Conservation (phyloP, 345 rosid species). For the Eucalyptus paniculata region DNA sequence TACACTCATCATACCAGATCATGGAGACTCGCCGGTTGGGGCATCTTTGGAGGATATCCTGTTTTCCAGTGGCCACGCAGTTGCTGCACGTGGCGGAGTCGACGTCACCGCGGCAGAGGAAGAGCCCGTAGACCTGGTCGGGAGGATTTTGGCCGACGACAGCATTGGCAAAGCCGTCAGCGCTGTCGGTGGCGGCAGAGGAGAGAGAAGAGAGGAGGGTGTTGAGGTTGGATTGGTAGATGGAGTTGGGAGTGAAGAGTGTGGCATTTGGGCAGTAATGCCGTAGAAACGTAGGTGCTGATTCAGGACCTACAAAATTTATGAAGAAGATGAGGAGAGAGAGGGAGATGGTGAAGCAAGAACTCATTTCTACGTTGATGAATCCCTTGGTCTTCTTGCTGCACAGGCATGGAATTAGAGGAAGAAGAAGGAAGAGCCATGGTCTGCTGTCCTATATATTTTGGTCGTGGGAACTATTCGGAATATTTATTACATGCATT, state of each 20-base stretch:
- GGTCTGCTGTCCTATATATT: not conserved
- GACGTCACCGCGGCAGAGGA: conserved; percentile 25
- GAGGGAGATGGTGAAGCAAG: not conserved
- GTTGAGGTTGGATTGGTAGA: not conserved
- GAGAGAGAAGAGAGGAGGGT: not conserved
- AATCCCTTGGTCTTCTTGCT: not conserved
- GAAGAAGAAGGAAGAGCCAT: not conserved
- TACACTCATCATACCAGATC: conserved; percentile 18
- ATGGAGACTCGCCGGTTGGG: conserved; percentile 2
- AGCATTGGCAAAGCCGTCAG: not conserved
- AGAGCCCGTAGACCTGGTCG: conserved; percentile 12
- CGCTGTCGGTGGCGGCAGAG: not conserved
- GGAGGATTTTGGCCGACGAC: not conserved
- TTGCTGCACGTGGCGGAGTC: not conserved
- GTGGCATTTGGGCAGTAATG: not conserved
- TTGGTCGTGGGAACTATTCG: not conserved
- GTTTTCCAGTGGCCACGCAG: not conserved
- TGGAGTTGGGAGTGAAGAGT: not conserved
- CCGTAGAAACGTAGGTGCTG: not conserved
- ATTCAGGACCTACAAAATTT: not conserved
- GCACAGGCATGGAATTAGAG: not conserved
- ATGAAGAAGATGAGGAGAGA: not conserved
- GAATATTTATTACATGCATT: not conserved
- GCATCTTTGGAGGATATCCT: conserved; percentile 6
- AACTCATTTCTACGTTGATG: no score